Evolutionary conservation across 2,329 filamentous ascomycete genomes (phyloP).

Genomic region (Cordyceps javanica): DNA sequence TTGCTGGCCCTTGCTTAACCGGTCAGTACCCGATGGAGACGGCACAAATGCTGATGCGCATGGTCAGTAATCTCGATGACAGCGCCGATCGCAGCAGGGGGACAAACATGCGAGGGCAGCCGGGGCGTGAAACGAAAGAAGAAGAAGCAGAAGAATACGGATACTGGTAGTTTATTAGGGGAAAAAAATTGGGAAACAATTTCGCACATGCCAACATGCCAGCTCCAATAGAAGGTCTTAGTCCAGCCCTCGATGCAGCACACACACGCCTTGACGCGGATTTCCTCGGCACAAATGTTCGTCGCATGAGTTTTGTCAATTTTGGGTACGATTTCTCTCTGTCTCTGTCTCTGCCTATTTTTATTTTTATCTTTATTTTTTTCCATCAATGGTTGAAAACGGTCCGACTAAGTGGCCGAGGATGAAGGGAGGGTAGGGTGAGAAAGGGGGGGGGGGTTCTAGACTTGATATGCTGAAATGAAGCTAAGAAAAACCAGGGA

Average conservation of each 20-base stretch:
- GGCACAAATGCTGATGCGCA: not conserved
- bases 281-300: not conserved
- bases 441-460: too few species aligned
- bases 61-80: constrained; percentile 6
- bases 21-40: not conserved
- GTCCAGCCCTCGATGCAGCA: not conserved
- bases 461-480: not conserved
- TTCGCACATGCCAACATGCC: not conserved
- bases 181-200: not conserved
- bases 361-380: too few species aligned
- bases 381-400: too few species aligned
- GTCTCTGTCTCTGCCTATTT: too few species aligned
- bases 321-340: too few species aligned
- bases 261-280: not conserved
- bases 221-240: not conserved
- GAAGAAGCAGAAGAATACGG: not conserved
- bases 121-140: not conserved
- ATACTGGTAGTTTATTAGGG: not conserved
- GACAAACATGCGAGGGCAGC: not conserved
- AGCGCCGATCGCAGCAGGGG: constrained; percentile 1
- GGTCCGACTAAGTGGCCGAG: not conserved
- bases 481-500: not conserved
- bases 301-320: too few species aligned
- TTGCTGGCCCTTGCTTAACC: not conserved
- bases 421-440: too few species aligned